These are phyloP conservation scores for Mycocentrospora acerina DNA, from an alignment of 2,329 filamentous ascomycete species.

Conservation along the genomic window DNA sequence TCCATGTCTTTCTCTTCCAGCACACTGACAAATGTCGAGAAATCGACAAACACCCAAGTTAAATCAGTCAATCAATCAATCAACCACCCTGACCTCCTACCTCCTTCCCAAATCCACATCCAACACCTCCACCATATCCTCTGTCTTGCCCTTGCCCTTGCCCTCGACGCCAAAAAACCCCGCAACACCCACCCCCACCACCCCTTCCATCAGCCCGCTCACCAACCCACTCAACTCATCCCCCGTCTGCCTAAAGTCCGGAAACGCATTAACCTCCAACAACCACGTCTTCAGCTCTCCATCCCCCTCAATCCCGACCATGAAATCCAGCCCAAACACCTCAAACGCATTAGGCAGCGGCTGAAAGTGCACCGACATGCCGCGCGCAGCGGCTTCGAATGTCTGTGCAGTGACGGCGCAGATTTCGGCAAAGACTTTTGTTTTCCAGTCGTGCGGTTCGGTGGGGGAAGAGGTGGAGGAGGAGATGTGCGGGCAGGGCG, in stretches of 20 bases:
- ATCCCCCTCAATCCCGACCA: slow-evolving; percentile 57
- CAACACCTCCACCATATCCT: slow-evolving; percentile 46
- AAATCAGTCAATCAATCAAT: not conserved
- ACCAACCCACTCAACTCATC: slow-evolving; percentile 71
- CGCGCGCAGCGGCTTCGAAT: slow-evolving; percentile 82
- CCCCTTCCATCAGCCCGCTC: slow-evolving; percentile 72
- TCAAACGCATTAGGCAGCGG: slow-evolving; percentile 87
- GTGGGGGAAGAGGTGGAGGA: slow-evolving; percentile 2
- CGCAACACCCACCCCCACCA: slow-evolving; percentile 66
- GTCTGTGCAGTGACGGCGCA: slow-evolving; percentile 70
- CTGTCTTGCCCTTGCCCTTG: slow-evolving; percentile 8
- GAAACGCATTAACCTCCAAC: slow-evolving; percentile 93
- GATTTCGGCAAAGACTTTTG: slow-evolving; percentile 72
- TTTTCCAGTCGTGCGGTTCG: slow-evolving; percentile 49
- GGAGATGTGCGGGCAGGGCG: not conserved
- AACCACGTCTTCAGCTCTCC: slow-evolving; percentile 65
- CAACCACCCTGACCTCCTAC: slow-evolving; percentile 8
- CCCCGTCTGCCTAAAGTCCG: slow-evolving; percentile 92
- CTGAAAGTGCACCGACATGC: slow-evolving; percentile 90
- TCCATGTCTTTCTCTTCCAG: too few species aligned
- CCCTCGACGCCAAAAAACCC: slow-evolving; percentile 61
- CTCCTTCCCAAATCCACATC: slow-evolving; percentile 50
- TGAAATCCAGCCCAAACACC: slow-evolving; percentile 86
- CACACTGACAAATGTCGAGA: too few species aligned
- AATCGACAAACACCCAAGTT: too few species aligned